These are phyloP conservation scores for Eucalyptus pauciflora DNA, from an alignment of 345 rosid genomes.

Conservation along the genomic window DNA sequence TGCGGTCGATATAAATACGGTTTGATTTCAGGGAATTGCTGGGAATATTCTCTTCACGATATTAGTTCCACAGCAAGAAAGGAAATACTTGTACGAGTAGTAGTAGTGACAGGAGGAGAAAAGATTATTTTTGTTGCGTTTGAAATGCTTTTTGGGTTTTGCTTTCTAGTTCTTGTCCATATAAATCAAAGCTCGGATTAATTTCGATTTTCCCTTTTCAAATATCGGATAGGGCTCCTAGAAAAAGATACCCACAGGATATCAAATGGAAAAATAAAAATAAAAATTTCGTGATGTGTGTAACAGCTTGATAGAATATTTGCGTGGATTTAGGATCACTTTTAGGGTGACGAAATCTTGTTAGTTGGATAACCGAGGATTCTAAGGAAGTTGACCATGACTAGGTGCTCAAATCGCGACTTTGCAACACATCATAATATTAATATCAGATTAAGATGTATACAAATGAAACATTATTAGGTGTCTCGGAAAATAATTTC, in stretches of 20 bases:
- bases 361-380: not conserved
- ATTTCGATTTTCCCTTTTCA: not conserved
- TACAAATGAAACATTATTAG: not conserved
- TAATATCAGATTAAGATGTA: not conserved
- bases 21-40: not conserved
- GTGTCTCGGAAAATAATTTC: not conserved
- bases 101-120: rapidly evolving
- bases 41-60: not conserved
- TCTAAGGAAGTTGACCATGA: not conserved
- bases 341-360: not conserved
- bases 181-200: not conserved
- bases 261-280: not conserved
- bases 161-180: not conserved
- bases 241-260: not conserved
- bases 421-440: not conserved
- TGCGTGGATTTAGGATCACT: not conserved
- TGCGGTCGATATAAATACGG: not conserved
- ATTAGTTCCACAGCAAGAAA: not conserved
- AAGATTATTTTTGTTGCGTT: not conserved
- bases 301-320: not conserved
- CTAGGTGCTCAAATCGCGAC: not conserved
- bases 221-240: not conserved
- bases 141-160: not conserved
- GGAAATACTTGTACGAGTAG: not conserved
- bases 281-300: not conserved